Conservation (phyloP, 2,329 filamentous ascomycete species). For the Penicillium vulpinum region DNA sequence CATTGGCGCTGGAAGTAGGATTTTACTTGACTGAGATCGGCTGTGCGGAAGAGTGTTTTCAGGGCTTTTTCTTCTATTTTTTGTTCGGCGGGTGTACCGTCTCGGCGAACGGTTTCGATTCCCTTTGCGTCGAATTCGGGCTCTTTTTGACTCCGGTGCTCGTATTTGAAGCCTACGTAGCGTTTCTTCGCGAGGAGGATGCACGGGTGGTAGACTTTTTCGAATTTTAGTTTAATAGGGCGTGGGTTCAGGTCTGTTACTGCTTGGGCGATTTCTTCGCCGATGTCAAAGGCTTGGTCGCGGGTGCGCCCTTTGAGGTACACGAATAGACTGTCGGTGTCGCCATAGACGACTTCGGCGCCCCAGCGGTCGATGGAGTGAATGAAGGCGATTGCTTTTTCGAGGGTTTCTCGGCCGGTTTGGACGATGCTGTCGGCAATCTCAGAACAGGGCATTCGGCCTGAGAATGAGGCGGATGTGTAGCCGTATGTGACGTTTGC, state of each 20-base stretch:
- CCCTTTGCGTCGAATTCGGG: conserved; percentile 97
- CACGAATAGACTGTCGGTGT: conserved; percentile 94
- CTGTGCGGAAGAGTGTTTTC: conserved; percentile 83
- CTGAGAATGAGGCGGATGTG: conserved; percentile 93
- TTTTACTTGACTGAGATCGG: conserved; percentile 86
- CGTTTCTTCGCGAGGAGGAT: conserved; percentile 94
- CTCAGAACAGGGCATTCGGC: conserved; percentile 95
- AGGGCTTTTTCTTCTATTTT: conserved; percentile 94
- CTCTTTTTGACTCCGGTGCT: conserved; percentile 68
- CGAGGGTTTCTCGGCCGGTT: conserved; percentile 88
- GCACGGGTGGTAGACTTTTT: conserved; percentile 97
- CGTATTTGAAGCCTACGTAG: conserved; percentile 98
- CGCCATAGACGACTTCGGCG: conserved; percentile 95
- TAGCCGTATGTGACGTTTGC: conserved; percentile 99
- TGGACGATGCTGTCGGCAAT: conserved; percentile 98
- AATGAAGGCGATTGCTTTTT: conserved; percentile 89
- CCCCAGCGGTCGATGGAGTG: conserved; percentile 85
- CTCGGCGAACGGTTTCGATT: conserved; percentile 93
- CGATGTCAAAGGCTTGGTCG: conserved; percentile 87
- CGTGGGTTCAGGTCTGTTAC: conserved; percentile 88
- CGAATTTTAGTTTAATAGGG: conserved; percentile 94
- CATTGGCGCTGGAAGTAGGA: conserved; percentile 87
- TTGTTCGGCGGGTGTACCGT: conserved; percentile 92
- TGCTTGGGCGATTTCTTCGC: conserved; percentile 83
- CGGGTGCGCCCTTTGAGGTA: conserved; percentile 82